Evolutionary conservation across 257 asterid genomes (phyloP).

Genomic region (Solanum appendiculatum): DNA sequence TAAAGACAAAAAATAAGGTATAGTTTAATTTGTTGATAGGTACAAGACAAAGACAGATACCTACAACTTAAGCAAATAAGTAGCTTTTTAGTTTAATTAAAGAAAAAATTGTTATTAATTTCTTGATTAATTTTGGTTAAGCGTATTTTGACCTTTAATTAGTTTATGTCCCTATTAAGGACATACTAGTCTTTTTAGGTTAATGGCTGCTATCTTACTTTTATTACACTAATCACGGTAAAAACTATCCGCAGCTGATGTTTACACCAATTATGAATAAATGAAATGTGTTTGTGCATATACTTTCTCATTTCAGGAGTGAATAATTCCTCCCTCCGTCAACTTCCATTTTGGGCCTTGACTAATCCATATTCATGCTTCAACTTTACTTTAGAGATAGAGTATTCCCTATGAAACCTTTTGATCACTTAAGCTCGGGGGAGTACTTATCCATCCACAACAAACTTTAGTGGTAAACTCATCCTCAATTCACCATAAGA

Average conservation of each 20-base stretch:
- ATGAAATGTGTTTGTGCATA: neutral
- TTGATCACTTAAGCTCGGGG: neutral
- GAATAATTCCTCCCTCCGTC: neutral
- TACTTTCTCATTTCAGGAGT: neutral
- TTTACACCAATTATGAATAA: neutral
- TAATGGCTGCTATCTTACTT: neutral
- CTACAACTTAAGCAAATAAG: neutral
- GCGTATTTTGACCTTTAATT: neutral
- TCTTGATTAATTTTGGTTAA: neutral
- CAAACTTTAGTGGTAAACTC: neutral
- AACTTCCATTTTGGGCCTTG: neutral
- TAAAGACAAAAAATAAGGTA: neutral
- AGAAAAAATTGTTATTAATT: neutral
- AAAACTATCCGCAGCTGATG: neutral
- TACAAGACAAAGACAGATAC: slow-evolving; percentile 23
- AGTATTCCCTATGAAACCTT: neutral
- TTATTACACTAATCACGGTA: neutral
- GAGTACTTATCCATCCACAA: neutral
- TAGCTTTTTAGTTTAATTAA: neutral
- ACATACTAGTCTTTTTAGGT: neutral
- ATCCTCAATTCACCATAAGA: neutral
- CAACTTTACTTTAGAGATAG: neutral
- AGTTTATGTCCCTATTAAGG: neutral
- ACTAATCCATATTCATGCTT: neutral
- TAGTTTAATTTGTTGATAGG: neutral